A percentile compares a stretch with the other conserved stretches of the same genome.
phyloP scores from a whole-genome alignment of 1,139 yeast species.

The Petasospora rhodanensis region DNA sequence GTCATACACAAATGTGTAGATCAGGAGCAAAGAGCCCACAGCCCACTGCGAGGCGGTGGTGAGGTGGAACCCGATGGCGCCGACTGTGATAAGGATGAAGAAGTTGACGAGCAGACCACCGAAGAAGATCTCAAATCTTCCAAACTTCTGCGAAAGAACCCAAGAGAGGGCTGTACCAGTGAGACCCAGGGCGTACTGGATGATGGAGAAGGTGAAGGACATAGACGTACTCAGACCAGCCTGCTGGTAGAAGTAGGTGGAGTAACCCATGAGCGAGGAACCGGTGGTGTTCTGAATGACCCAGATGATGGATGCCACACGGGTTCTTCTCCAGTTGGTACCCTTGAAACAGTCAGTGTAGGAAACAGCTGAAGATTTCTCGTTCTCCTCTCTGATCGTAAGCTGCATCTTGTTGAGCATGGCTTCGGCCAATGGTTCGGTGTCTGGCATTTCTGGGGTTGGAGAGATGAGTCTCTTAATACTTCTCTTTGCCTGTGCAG shows the following conservation, averaged over 20 bases:
- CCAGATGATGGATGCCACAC: slow-evolving; percentile 45
- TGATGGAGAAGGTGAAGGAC: slow-evolving; percentile 31
- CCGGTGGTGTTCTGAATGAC: slow-evolving; percentile 48
- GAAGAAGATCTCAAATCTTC: slow-evolving; percentile 31
- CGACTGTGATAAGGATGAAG: slow-evolving; percentile 28
- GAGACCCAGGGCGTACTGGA: slow-evolving; percentile 31
- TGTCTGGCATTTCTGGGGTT: slow-evolving; percentile 12
- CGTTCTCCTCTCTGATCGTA: slow-evolving; percentile 31
- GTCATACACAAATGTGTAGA: slow-evolving; percentile 32
- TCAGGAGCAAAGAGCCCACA: slow-evolving; percentile 28
- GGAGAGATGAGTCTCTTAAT: slow-evolving; percentile 14
- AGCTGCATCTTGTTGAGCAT: slow-evolving; percentile 27
- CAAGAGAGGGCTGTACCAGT: slow-evolving; percentile 30
- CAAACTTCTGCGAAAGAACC: slow-evolving; percentile 25
- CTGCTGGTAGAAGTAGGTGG: slow-evolving; percentile 34
- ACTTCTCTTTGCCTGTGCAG: slow-evolving; percentile 13
- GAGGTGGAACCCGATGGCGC: slow-evolving; percentile 29
- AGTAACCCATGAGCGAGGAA: slow-evolving; percentile 44
- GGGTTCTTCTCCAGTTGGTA: slow-evolving; percentile 46
- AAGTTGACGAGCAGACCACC: slow-evolving; percentile 29
- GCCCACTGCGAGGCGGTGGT: slow-evolving; percentile 24
- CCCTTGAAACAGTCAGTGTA: slow-evolving; percentile 46
- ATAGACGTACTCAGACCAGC: slow-evolving; percentile 31
- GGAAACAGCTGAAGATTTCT: slow-evolving; percentile 20
- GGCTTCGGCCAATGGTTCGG: slow-evolving; percentile 17